A percentile compares a stretch with the other conserved stretches of the same genome.
phyloP scores from a whole-genome alignment of 345 rosid species.

The Rhizophora apiculata region DNA sequence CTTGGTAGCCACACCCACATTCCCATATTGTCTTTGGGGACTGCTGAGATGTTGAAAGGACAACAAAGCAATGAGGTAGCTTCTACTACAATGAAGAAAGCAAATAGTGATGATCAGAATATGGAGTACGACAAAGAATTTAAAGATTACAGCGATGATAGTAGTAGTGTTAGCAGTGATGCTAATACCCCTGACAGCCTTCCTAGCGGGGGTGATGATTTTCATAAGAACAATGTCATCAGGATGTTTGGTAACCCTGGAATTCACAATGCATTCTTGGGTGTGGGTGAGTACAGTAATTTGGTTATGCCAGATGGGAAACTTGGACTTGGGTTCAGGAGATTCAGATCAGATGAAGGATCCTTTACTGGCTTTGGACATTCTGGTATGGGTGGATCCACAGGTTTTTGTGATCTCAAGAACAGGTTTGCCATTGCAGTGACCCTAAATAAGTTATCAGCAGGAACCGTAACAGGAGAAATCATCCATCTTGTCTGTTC shows the following conservation, averaged over 20 bases:
- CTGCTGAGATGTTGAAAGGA: constrained; percentile 33
- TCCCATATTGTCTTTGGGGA: constrained; percentile 48
- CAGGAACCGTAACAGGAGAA: constrained; percentile 57
- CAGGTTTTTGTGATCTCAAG: constrained; percentile 66
- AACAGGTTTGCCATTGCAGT: constrained; percentile 82
- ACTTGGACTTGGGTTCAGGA: constrained; percentile 82
- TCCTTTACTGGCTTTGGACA: constrained; percentile 71
- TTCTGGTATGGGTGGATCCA: constrained; percentile 96
- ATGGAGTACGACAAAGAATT: constrained; percentile 15
- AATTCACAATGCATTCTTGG: constrained; percentile 78
- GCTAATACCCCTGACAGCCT: constrained; percentile 19
- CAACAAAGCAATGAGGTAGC: constrained; percentile 26
- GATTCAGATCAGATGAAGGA: constrained; percentile 47
- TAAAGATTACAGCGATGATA: constrained; percentile 23
- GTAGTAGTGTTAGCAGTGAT: constrained; percentile 16
- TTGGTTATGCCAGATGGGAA: constrained; percentile 47
- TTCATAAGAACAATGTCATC: constrained; percentile 8
- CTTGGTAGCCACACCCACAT: constrained; percentile 83
- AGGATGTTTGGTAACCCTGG: constrained; percentile 46
- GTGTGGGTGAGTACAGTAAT: constrained; percentile 55
- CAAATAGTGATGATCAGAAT: constrained; percentile 17
- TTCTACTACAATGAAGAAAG: constrained; percentile 30
- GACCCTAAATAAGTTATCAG: constrained; percentile 79
- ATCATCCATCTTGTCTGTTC: constrained; percentile 70
- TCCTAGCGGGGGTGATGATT: constrained; percentile 14